These are phyloP conservation scores for Schizochytrium sp. DNA, from an alignment of 108 stramenopile species.

Conservation along the genomic window DNA sequence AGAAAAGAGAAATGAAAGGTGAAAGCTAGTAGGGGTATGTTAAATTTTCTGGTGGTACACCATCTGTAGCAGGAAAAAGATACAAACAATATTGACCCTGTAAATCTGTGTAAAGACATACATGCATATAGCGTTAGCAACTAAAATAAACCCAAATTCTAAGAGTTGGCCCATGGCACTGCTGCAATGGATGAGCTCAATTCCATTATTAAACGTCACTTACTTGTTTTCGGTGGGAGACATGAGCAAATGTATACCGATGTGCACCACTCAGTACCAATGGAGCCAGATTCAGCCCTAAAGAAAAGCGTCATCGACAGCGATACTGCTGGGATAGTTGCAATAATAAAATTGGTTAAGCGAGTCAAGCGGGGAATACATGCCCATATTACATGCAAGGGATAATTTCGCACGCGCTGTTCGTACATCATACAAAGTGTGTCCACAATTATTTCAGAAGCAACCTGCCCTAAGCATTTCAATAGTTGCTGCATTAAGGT, in stretches of 20 bases:
- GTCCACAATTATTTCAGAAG: not conserved
- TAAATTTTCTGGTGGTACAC: not conserved
- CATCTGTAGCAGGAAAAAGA: not conserved
- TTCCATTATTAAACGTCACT: not conserved
- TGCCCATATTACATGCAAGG: not conserved
- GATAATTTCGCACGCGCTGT: constrained; percentile 4
- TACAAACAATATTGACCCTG: not conserved
- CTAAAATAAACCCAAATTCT: not conserved
- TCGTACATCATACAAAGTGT: not conserved
- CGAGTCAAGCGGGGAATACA: not conserved
- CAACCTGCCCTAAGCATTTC: not conserved
- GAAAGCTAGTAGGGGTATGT: not conserved
- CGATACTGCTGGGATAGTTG: not conserved
- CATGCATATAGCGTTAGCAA: not conserved
- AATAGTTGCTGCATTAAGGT: not conserved
- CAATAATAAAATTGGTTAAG: not conserved
- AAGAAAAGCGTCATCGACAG: constrained; percentile 2
- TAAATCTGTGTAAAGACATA: not conserved
- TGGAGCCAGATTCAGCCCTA: not conserved
- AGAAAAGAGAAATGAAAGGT: not conserved
- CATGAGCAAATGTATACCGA: not conserved
- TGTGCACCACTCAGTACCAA: constrained; percentile 9
- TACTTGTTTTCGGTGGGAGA: not conserved
- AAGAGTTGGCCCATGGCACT: not conserved
- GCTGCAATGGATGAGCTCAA: not conserved